Evolutionary conservation across 169 alveolate genomes (phyloP).

Genomic region (Cyclospora cayetanensis): DNA sequence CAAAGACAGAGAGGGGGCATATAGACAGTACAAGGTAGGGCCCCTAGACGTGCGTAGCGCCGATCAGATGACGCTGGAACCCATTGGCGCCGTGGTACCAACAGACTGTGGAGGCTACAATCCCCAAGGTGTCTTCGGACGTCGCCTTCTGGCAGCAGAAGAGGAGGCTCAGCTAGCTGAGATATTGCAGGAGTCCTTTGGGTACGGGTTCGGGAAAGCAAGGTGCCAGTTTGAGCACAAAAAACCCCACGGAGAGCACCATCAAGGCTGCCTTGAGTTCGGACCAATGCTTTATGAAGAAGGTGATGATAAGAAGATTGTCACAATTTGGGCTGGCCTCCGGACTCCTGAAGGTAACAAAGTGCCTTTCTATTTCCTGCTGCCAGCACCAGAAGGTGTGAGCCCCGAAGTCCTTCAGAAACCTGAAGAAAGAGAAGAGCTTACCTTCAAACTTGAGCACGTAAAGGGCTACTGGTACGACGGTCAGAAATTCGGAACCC

Average conservation of each 20-base stretch:
- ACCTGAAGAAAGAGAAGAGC: conserved; percentile 27
- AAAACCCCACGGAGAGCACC: conserved; percentile 38
- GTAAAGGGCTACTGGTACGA: conserved; percentile 74
- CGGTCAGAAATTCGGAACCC: conserved; percentile 66
- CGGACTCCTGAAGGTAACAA: conserved; percentile 33
- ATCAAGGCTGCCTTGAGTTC: conserved; percentile 31
- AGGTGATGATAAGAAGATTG: conserved; percentile 30
- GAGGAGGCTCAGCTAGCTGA: conserved; percentile 56
- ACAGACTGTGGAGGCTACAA: conserved; percentile 81
- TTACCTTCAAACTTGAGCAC: background rate
- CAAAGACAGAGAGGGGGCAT: conserved; percentile 74
- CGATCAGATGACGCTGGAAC: conserved; percentile 71
- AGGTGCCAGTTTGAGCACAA: conserved; percentile 44
- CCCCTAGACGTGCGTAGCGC: conserved; percentile 71
- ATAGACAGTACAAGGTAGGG: conserved; percentile 79
- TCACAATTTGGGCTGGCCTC: conserved; percentile 76
- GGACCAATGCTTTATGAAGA: conserved; percentile 72
- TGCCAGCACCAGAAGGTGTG: conserved; percentile 12
- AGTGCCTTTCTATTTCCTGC: conserved; percentile 52
- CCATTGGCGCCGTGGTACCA: conserved; percentile 72
- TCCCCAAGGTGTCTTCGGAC: conserved; percentile 80
- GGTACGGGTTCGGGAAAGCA: conserved; percentile 33
- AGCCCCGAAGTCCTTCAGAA: background rate
- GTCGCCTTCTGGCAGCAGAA: conserved; percentile 73
- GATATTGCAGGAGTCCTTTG: conserved; percentile 36